Evolutionary conservation across 768 basidiomycete species (phyloP).

Genomic region (Phanerodontia chrysosporium): DNA sequence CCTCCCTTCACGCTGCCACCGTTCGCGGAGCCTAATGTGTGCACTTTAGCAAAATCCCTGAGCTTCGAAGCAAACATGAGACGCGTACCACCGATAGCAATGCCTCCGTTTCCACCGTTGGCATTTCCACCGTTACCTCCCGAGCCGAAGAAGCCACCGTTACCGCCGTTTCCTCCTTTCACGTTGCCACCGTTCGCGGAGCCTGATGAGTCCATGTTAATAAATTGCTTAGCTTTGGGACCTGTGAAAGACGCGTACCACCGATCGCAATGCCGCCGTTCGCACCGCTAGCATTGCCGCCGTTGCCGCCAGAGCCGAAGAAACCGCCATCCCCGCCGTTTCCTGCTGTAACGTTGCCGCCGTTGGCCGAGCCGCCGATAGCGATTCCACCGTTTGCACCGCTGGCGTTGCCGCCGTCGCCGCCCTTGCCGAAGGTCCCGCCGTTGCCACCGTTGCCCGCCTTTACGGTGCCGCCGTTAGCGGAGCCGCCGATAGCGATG

Average conservation of each 20-base stretch:
- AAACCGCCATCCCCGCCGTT: not conserved
- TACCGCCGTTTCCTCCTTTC: not conserved
- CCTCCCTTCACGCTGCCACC: not conserved
- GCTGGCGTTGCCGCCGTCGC: not conserved
- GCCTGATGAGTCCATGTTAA: not conserved
- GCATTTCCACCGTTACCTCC: not conserved
- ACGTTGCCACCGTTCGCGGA: not conserved
- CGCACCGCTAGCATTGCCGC: not conserved
- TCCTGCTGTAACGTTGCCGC: not conserved
- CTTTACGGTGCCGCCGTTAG: not conserved
- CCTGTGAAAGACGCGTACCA: not conserved
- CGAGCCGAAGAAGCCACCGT: not conserved
- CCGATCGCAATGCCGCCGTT: not conserved
- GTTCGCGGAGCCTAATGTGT: not conserved
- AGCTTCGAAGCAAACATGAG: no score
- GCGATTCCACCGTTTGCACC: not conserved
- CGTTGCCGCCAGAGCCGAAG: not conserved
- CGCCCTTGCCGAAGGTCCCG: not conserved
- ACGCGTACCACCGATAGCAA: not conserved
- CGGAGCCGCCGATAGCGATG: not conserved
- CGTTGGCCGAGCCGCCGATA: not conserved
- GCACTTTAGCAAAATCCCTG: no score
- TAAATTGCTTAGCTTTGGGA: no score
- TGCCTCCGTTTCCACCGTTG: not conserved
- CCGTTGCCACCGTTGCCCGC: not conserved